Conservation (phyloP, 352 stramenopile species). For the Saprolegnia diclina region DNA sequence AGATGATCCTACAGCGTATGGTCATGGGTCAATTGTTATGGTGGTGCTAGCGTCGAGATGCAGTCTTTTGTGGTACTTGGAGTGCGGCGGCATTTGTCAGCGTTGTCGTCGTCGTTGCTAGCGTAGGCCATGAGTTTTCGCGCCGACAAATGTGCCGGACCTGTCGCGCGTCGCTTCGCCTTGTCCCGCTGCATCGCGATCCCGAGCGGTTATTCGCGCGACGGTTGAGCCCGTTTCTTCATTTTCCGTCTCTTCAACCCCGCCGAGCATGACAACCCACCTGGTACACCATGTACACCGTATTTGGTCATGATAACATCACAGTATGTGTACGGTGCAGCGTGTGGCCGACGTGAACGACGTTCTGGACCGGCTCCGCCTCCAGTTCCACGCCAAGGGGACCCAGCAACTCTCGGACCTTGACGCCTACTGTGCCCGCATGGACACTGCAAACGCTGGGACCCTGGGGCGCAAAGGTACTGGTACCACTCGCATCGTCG, state of each 20-base stretch:
- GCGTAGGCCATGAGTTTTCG: neutral
- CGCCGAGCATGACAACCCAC: conserved; percentile 3
- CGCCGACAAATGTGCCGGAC: neutral
- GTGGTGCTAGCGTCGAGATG: too few relatives aligned
- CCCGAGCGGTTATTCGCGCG: neutral
- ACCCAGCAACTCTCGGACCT: conserved; percentile 24
- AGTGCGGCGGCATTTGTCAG: conserved; percentile 19
- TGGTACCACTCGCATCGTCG: neutral
- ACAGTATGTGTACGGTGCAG: neutral
- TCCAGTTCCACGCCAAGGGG: conserved; percentile 16
- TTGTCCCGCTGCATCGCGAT: neutral
- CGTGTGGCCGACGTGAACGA: conserved; percentile 5
- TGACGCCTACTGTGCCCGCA: neutral
- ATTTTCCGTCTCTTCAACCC: neutral
- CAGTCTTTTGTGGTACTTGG: conserved; percentile 14
- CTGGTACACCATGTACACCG: neutral
- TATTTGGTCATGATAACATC: neutral
- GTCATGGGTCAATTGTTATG: neutral
- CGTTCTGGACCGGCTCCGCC: conserved; percentile 4
- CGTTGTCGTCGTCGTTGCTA: neutral
- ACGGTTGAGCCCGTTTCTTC: too few relatives aligned
- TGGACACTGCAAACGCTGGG: neutral
- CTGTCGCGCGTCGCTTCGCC: conserved; percentile 2
- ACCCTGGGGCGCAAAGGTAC: conserved; percentile 1
- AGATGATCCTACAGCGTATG: conserved; percentile 13